Evolutionary conservation across 371 early-diverging fungal species (phyloP).

Genomic region (Paraphysoderma sedebokerense): DNA sequence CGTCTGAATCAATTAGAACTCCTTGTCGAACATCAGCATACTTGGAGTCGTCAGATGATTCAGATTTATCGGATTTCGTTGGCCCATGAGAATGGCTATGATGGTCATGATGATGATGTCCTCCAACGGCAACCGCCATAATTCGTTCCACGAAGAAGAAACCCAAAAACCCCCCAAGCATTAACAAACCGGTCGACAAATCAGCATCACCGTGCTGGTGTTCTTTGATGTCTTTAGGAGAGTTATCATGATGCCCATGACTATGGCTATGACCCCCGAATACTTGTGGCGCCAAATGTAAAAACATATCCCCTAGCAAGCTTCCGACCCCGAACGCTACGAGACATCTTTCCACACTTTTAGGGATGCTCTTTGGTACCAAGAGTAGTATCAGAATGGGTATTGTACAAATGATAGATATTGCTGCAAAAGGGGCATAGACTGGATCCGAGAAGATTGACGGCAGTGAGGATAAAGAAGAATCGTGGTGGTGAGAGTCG

Average conservation of each 20-base stretch:
- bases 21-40: slow-evolving; percentile 8
- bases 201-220: neutral
- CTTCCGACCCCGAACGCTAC: neutral
- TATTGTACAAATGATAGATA: too few species aligned
- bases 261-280: slow-evolving; percentile 29
- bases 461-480: too few species aligned
- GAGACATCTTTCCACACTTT: neutral
- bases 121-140: slow-evolving; percentile 23
- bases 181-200: neutral
- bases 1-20: slow-evolving; percentile 9
- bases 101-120: slow-evolving; percentile 10
- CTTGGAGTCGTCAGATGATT: slow-evolving; percentile 6
- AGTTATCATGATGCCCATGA: slow-evolving; percentile 28
- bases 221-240: neutral
- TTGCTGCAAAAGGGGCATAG: too few species aligned
- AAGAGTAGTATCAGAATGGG: neutral
- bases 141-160: neutral
- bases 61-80: slow-evolving; percentile 6
- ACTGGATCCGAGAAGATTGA: too few species aligned
- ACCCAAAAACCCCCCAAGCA: neutral
- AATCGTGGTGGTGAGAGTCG: too few species aligned
- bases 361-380: neutral
- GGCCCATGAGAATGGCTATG: slow-evolving; percentile 6
- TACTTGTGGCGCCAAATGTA: slow-evolving; percentile 65
- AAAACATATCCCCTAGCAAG: slow-evolving; percentile 63